These are phyloP conservation scores for Ceratobasidium sp. DNA, from an alignment of 1,284 basidiomycete genomes.

Conservation along the genomic window DNA sequence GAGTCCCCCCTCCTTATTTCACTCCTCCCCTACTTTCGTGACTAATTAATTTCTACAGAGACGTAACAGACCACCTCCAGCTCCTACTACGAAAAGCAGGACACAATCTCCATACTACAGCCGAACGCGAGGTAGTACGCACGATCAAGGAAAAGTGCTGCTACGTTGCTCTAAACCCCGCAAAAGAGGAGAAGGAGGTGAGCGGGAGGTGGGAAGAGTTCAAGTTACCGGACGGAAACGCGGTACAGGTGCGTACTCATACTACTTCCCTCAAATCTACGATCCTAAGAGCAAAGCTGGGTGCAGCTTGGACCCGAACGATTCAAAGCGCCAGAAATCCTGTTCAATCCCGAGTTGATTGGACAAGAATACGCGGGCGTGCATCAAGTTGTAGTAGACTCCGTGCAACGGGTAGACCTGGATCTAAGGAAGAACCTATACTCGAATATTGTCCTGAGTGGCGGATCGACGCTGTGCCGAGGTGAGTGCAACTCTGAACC, in stretches of 20 bases:
- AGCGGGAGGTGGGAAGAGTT: conserved; percentile 87
- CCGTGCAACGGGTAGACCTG: conserved; percentile 86
- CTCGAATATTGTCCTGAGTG: conserved; percentile 96
- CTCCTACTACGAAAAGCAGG: conserved; percentile 94
- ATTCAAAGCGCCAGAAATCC: conserved; percentile 96
- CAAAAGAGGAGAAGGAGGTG: conserved; percentile 94
- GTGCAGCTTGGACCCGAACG: conserved; percentile 91
- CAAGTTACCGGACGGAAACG: conserved; percentile 94
- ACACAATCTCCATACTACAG: conserved; percentile 95
- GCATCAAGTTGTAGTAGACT: conserved; percentile 94
- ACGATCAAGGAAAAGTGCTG: conserved; percentile 99
- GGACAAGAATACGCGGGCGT: conserved; percentile 97
- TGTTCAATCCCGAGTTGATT: conserved; percentile 98
- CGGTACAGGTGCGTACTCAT: conserved; percentile 83
- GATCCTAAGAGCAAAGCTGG: conserved; percentile 10
- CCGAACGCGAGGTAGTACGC: conserved; percentile 96
- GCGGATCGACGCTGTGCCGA: conserved; percentile 94
- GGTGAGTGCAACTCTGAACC: conserved; percentile 64
- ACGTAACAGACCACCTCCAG: conserved; percentile 97
- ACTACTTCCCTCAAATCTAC: conserved; percentile 40
- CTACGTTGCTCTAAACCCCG: conserved; percentile 91
- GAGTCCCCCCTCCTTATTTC: conserved; percentile 51
- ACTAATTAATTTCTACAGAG: conserved; percentile 60
- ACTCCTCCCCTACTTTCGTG: background rate
- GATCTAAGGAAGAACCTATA: conserved; percentile 96